Conservation (phyloP, 2,329 filamentous ascomycete genomes). For the Claviceps paspali region DNA sequence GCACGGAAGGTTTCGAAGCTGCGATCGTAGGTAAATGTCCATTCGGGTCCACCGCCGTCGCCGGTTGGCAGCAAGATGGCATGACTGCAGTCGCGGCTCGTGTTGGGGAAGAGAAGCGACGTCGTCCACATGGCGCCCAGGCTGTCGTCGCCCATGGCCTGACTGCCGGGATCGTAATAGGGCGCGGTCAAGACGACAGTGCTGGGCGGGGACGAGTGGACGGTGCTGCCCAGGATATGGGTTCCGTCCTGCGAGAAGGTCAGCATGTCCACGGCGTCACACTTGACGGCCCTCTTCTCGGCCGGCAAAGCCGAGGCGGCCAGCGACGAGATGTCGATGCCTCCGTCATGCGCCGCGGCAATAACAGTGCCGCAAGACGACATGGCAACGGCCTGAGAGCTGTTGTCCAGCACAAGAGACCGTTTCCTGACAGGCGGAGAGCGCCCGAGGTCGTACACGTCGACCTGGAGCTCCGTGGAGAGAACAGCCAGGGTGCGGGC, state of each 20-base stretch:
- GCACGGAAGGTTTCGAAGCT: conserved; percentile 66
- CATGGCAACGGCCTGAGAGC: conserved; percentile 61
- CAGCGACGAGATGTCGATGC: conserved; percentile 76
- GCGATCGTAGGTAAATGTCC: conserved; percentile 65
- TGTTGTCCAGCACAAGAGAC: conserved; percentile 63
- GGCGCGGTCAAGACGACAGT: conserved; percentile 68
- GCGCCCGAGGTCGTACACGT: conserved; percentile 60
- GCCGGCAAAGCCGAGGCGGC: conserved; percentile 46
- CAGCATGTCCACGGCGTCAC: conserved; percentile 57
- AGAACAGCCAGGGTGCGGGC: conserved; percentile 63
- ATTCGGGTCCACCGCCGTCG: conserved; percentile 49
- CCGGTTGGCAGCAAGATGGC: conserved; percentile 53
- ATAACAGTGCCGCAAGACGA: conserved; percentile 71
- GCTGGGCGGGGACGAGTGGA: conserved; percentile 46
- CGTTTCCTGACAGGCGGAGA: conserved; percentile 55
- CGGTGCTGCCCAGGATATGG: conserved; percentile 62
- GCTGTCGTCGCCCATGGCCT: conserved; percentile 48
- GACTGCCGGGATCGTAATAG: conserved; percentile 58
- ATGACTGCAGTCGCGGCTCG: conserved; percentile 65
- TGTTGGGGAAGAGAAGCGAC: conserved; percentile 70
- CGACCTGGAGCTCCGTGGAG: conserved; percentile 69
- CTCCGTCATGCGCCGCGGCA: conserved; percentile 71
- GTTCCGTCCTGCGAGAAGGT: conserved; percentile 66
- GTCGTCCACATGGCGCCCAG: conserved; percentile 71
- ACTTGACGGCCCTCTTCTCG: conserved; percentile 63